These are phyloP conservation scores for Colletotrichum falcatum DNA, from an alignment of 2,329 filamentous ascomycete genomes.

Conservation along the genomic window DNA sequence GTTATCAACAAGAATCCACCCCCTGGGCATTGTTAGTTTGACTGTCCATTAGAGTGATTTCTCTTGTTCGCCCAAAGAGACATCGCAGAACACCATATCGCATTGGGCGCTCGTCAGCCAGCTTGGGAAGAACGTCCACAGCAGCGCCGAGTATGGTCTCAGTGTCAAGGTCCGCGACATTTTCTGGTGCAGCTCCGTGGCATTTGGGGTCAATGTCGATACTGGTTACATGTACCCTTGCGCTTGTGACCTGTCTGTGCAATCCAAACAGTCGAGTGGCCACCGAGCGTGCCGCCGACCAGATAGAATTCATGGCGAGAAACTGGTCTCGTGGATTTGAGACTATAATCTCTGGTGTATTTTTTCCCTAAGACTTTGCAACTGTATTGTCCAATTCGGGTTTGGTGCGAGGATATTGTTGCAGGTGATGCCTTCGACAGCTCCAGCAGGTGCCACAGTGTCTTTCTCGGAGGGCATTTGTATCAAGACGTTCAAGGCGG, in stretches of 20 bases:
- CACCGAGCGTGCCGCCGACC: constrained; percentile 67
- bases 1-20: constrained; percentile 63
- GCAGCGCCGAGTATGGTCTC: constrained; percentile 60
- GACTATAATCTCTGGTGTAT: constrained; percentile 54
- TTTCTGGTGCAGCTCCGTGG: constrained; percentile 58
- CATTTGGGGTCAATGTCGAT: constrained; percentile 62
- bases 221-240: constrained; percentile 61
- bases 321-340: constrained; percentile 52
- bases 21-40: constrained; percentile 53
- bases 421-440: constrained; percentile 6
- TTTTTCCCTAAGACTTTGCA: constrained; percentile 47
- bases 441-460: not conserved
- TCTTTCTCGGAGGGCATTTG: constrained; percentile 2
- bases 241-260: constrained; percentile 54
- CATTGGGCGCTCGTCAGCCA: constrained; percentile 56
- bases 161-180: constrained; percentile 57
- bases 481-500: not conserved
- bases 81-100: constrained; percentile 66
- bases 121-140: constrained; percentile 52
- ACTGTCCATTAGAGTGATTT: constrained; percentile 60
- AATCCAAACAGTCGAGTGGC: constrained; percentile 66
- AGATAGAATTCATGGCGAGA: too few relatives aligned
- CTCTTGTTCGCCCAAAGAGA: constrained; percentile 62
- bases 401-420: constrained; percentile 17
- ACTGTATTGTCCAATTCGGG: constrained; percentile 46